A percentile compares a stretch with the other conserved stretches of the same genome.
Conservation (phyloP, 1,284 basidiomycete genomes). For the Athelia sp. region DNA sequence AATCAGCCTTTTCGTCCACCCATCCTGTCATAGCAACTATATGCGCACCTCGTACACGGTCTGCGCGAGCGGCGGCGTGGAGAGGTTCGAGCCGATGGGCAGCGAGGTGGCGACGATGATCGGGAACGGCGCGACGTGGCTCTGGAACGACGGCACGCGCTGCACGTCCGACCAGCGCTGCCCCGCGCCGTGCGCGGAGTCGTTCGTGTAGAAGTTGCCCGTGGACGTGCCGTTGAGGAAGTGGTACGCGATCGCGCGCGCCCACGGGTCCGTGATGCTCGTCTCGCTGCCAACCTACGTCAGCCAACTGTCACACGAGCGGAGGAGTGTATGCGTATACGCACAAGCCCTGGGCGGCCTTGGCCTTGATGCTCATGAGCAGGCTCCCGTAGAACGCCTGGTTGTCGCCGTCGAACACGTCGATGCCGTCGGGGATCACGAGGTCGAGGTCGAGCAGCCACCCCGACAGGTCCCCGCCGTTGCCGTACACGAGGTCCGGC, state of each 20-base stretch:
- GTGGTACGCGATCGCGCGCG: slow-evolving; percentile 61
- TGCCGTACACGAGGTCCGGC: slow-evolving; percentile 49
- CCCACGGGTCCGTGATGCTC: slow-evolving; percentile 59
- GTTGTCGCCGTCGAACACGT: slow-evolving; percentile 41
- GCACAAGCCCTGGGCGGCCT: slow-evolving; percentile 48
- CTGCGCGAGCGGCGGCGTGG: slow-evolving; percentile 37
- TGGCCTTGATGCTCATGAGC: slow-evolving; percentile 52
- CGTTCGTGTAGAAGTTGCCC: slow-evolving; percentile 56
- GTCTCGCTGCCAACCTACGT: slow-evolving; percentile 39
- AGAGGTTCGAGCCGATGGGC: slow-evolving; percentile 38
- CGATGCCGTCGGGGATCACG: slow-evolving; percentile 43
- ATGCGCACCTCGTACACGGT: slow-evolving; percentile 54
- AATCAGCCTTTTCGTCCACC: too few species aligned
- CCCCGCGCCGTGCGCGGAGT: slow-evolving; percentile 57
- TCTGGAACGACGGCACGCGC: slow-evolving; percentile 39
- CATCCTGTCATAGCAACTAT: slow-evolving; percentile 4
- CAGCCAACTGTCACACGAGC: slow-evolving; percentile 3
- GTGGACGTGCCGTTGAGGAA: slow-evolving; percentile 58
- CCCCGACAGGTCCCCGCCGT: slow-evolving; percentile 39
- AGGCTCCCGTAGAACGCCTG: slow-evolving; percentile 57
- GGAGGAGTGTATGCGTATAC: slow-evolving; percentile 16
- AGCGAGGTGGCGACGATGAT: slow-evolving; percentile 53
- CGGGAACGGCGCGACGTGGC: slow-evolving; percentile 47
- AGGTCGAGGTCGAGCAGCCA: slow-evolving; percentile 59
- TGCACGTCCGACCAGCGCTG: slow-evolving; percentile 60